Conservation (phyloP, 805 yeast species). For the Schizosaccharomyces lindneri region DNA sequence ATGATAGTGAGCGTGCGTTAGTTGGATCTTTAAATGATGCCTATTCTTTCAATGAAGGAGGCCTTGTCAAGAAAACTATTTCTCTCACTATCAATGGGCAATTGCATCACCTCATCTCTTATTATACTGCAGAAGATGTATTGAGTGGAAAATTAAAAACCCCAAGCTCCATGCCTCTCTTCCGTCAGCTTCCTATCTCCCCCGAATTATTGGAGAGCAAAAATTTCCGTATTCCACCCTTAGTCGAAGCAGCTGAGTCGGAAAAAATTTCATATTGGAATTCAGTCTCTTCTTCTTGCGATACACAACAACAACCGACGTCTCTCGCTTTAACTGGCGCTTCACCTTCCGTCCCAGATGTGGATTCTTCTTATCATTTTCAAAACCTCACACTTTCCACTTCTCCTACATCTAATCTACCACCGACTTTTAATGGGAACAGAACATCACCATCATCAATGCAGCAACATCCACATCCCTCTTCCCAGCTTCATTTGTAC, state of each 20-base stretch:
- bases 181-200: constrained; percentile 23
- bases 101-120: constrained; percentile 41
- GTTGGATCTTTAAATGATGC: constrained; percentile 37
- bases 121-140: constrained; percentile 58
- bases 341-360: neutral
- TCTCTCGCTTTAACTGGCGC: neutral
- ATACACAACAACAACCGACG: neutral
- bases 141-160: constrained; percentile 26
- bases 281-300: neutral
- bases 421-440: neutral
- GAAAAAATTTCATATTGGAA: neutral
- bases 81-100: constrained; percentile 28
- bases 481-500: too few species aligned
- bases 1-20: constrained; percentile 18
- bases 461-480: too few species aligned
- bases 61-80: constrained; percentile 63
- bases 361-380: constrained; percentile 5
- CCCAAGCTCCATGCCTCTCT: constrained; percentile 29
- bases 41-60: constrained; percentile 41
- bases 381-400: constrained; percentile 2
- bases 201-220: constrained; percentile 15
- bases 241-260: constrained; percentile 4
- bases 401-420: neutral
- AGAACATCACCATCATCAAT: too few species aligned
- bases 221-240: constrained; percentile 15